Evolutionary conservation across 805 yeast species (phyloP).

Genomic region (Ogataea degrootiae): DNA sequence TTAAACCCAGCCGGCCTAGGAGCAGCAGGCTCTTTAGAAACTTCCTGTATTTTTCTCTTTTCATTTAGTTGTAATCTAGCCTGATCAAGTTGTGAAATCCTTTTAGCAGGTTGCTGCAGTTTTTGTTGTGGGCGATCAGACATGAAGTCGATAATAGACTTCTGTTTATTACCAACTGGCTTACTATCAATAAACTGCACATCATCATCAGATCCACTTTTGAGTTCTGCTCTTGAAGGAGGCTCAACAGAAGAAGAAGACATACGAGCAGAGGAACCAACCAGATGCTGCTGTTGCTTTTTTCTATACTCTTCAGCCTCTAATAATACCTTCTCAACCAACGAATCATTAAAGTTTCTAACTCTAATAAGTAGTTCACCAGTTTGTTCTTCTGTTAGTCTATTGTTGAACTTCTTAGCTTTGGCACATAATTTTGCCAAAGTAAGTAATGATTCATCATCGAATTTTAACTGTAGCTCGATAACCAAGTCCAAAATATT

Average conservation of each 20-base stretch:
- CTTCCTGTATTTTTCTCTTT: slow-evolving; percentile 17
- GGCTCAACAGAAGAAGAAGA: not conserved
- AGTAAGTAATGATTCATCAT: slow-evolving; percentile 50
- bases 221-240: not conserved
- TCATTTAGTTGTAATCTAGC: slow-evolving; percentile 25
- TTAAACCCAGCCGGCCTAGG: slow-evolving; percentile 54
- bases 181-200: not conserved
- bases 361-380: slow-evolving; percentile 60
- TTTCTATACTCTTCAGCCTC: slow-evolving; percentile 35
- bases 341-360: slow-evolving; percentile 43
- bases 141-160: slow-evolving; percentile 9
- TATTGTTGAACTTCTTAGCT: slow-evolving; percentile 65
- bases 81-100: slow-evolving; percentile 23
- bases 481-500: slow-evolving; percentile 61
- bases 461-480: slow-evolving; percentile 45
- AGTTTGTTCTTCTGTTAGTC: slow-evolving; percentile 62
- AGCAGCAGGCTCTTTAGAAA: slow-evolving; percentile 37
- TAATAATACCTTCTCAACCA: slow-evolving; percentile 49
- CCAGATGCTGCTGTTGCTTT: slow-evolving; percentile 1
- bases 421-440: slow-evolving; percentile 59
- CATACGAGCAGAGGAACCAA: not conserved
- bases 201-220: slow-evolving; percentile 7
- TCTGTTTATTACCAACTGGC: slow-evolving; percentile 8
- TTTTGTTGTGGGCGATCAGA: slow-evolving; percentile 2
- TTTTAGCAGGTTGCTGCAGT: slow-evolving; percentile 14